Evolutionary conservation across 2,329 filamentous ascomycete species (phyloP), one percentile per base, ranked within the genome.

Genomic region (Fusarium chaquense): DNA sequence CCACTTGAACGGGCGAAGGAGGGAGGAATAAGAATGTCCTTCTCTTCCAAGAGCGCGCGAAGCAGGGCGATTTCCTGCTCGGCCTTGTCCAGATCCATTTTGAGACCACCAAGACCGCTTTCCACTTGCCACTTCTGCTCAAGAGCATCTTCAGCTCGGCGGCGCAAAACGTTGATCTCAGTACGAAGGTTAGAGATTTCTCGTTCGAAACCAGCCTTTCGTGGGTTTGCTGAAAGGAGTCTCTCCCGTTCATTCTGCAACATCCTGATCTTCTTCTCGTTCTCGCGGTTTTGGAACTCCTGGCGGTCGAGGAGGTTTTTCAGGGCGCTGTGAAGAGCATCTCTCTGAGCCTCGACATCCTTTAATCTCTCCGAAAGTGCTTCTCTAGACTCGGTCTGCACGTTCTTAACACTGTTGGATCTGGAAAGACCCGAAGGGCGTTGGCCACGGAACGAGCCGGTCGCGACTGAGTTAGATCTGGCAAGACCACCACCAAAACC

Each of bases 71-170:
- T 97, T 81, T 99, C 96, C 78, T 96, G 92, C 79, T 98, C 93
- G 28, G 96, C 94, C 67, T 94, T 92, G 79, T 98, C 96, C 43
- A 99, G 88, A 76, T 98, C 95, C 92, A 97, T 98, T 82, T 97
- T 97, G 59, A 98, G 83, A 58, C 94, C 93, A 54, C 89, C 87
- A 3, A 98, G 83, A 20, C 93, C 93, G 81, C 97, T 97, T 81
- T 98, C 95, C 66, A 94, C 95, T 77, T 97, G 92, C 91, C 93
- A 98, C 80, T 98, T 98, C 76, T 97, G 93, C 76, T 97, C 93
- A 16, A 98, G 86, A 18, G 95, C 95, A 69, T 98, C 95, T 74
- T 99, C 95, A 32, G 95, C 95, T 56, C 96, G 90, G 66, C 91
- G 91, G 44, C 96, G 90, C 59, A 99, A 85, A 18, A 91, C 87